Conservation (phyloP, 2,329 filamentous ascomycete species). For the Phialophora verrucosa region DNA sequence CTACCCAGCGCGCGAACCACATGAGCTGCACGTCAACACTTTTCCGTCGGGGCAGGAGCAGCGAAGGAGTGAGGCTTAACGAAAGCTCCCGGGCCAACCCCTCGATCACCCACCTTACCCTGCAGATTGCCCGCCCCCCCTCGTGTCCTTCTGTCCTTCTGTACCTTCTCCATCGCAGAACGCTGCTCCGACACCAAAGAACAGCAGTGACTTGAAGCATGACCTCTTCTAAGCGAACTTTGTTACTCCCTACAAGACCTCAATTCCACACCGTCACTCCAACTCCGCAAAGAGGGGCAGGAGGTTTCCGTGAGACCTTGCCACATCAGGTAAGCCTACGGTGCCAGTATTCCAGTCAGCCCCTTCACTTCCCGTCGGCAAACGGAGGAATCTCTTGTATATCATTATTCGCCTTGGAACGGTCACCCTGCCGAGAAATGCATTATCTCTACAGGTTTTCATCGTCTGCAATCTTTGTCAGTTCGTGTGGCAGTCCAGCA, state of each 20-base stretch:
- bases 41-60: not conserved
- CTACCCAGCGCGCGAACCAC: not conserved
- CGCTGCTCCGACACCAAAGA: not conserved
- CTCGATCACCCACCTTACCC: not conserved
- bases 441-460: not conserved
- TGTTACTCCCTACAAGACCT: not conserved
- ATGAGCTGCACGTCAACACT: not conserved
- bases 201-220: not conserved
- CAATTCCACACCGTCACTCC: not conserved
- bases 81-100: not conserved
- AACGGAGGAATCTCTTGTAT: constrained; percentile 12
- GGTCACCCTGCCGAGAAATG: not conserved
- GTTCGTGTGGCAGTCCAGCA: not conserved
- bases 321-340: constrained; percentile 12
- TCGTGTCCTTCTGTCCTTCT: not conserved
- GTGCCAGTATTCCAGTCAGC: constrained; percentile 7
- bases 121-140: not conserved
- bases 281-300: not conserved
- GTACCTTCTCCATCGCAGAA: not conserved
- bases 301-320: not conserved
- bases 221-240: not conserved
- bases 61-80: not conserved
- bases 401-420: constrained; percentile 14
- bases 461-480: constrained; percentile 19
- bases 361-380: constrained; percentile 27